Base-by-base conservation (phyloP, 2,329 filamentous ascomycete genomes). In the Aureobasidium sp. region DNA sequence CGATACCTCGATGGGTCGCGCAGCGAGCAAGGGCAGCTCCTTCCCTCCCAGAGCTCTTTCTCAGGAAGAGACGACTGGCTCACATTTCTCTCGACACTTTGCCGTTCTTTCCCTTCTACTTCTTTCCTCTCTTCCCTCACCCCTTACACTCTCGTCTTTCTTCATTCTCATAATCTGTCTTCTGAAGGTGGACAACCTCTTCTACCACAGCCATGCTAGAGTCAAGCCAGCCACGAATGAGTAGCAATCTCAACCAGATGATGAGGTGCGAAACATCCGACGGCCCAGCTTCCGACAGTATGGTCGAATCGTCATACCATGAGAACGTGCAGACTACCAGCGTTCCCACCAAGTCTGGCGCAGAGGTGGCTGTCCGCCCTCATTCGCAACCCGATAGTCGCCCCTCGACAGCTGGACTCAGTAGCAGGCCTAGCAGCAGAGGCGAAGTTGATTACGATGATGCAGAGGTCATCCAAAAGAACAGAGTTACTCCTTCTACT, bases 341-440 rank as follows among this genome's bases (percentile, higher is more conserved):
- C n/a, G 37, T 60, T 10, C 57, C 57, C 29, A 51, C 47, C 27
- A 60, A 60, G 25, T 45, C 38, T 17, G 57, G 37, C 27, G 31
- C 45, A 25, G 57, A 51, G 9, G 33, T 35, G 17, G 19, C 38
- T n/a, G 21, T 29, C 17, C 47, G 27, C 29, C 25, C 29, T 35
- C 23, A 31, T 19, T n/a, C 46, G 8, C n/a, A 31, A 11, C 29
- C 46, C 7, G 55, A 60, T 37, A 13, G 11, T 10, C 10, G 7
- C 19, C 13, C 17, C 3, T 33, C 53, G 9, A 35, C 53, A n/a
- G 23, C 47, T 38, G n/a, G 38, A 15, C 46, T 27, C 17, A 29
- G 35, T 9, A 60, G 57, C 38, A 50, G 57, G 33, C 35, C 57
- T 6, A 60, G 57, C 47, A 45, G 47, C 29, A 53, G 19, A 23